These are phyloP conservation scores for Plasmodium knowlesi DNA, from an alignment of 169 alveolate species.

Conservation along the genomic window DNA sequence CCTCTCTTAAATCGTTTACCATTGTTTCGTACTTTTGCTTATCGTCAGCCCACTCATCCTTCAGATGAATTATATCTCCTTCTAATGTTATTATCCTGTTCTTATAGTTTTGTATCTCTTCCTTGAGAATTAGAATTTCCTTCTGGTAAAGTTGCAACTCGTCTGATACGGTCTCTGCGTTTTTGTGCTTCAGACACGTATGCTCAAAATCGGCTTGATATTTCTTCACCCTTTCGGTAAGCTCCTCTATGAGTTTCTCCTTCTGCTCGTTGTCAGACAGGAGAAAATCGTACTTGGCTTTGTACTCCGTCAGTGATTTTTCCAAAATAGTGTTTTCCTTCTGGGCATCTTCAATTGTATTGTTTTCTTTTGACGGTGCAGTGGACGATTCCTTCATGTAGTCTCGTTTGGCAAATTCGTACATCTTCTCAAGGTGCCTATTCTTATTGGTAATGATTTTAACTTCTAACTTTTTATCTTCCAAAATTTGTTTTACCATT, in stretches of 20 bases:
- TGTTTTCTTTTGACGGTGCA: background rate
- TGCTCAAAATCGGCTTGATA: constrained; percentile 43
- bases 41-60: constrained; percentile 41
- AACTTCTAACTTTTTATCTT: constrained; percentile 51
- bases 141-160: constrained; percentile 21
- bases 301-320: background rate
- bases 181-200: constrained; percentile 9
- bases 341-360: background rate
- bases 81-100: constrained; percentile 10
- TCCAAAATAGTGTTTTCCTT: background rate
- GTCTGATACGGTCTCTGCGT: constrained; percentile 7
- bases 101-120: constrained; percentile 47
- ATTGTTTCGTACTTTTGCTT: constrained; percentile 19
- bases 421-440: constrained; percentile 21
- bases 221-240: constrained; percentile 17
- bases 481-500: constrained; percentile 5
- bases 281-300: constrained; percentile 11
- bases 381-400: background rate
- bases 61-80: constrained; percentile 27
- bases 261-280: constrained; percentile 38
- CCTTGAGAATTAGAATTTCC: constrained; percentile 49
- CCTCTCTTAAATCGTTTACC: constrained; percentile 27
- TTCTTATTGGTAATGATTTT: constrained; percentile 30
- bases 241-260: constrained; percentile 59
- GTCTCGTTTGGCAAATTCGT: constrained; percentile 41